Base-by-base conservation (phyloP, 192 early-diverging fungal genomes). In the Gaertneriomyces semiglobifer region DNA sequence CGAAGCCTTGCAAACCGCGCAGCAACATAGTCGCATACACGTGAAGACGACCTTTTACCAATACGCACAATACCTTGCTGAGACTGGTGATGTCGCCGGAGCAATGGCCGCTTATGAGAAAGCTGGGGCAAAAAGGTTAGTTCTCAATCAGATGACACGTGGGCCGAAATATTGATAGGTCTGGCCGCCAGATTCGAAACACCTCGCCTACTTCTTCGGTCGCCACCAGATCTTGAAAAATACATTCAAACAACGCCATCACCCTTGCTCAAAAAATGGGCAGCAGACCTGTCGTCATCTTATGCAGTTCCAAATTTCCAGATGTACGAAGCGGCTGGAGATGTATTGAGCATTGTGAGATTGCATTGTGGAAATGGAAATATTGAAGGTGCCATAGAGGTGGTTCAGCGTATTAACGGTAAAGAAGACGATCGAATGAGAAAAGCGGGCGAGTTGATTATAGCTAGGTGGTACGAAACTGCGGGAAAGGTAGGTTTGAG, bases 41-140 rank as follows among this genome's bases (percentile, higher is more conserved):
- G 64, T 85, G 14, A 53, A 55, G 46, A 61, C 70, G 8, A 77
- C 79, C 4, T 83, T 76, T 42, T 79, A 66, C 57, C 74, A 81
- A 20, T 83, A 79, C 63, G 83, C 68, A 4, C 60, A 68, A 25
- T 74, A 77, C 53, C 54, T 83, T 20, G 62, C 76, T 46, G 75
- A 81, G 52, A 68, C 69, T 33, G 80, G 77, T 5, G 83, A 85
- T 54, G 50, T 48, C n/a, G 70, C 56, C 53, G 83, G 77, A 6
- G 80, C 83, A 0, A 66, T 81, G 48, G 79, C 80, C 5, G 83
- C 83, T 5, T 84, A 68, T 69, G 83, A 84, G 59, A 84, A 82
- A 48, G 70, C 55, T 25, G 16, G 5, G 4, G 39, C 55, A 8
- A 16, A 57, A 14, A 38, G 33, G 55, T 57, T 38, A 38, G 55